phyloP scores from a whole-genome alignment of 148 eudicot species.

The Amaranthus cruentus region DNA sequence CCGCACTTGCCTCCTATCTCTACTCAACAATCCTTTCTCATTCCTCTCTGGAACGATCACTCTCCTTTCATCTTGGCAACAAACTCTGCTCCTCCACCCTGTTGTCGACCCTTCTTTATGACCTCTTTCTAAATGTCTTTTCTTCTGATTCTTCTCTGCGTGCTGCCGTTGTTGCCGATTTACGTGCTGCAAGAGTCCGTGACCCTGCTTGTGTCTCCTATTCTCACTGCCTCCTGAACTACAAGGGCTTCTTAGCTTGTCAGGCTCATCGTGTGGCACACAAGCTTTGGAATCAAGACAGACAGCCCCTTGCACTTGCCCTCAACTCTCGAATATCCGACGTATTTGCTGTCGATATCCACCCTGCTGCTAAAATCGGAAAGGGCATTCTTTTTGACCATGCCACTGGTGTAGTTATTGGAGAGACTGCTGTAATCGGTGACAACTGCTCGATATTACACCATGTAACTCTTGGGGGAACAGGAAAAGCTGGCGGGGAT shows the following conservation, averaged over 20 bases:
- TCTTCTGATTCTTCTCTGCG: constrained; percentile 45
- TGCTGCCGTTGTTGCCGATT: constrained; percentile 75
- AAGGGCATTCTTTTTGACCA: constrained; percentile 63
- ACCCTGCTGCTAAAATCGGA: constrained; percentile 61
- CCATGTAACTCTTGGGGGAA: constrained; percentile 65
- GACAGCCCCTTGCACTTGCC: constrained; percentile 57
- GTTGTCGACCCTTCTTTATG: constrained; percentile 71
- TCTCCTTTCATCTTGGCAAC: constrained; percentile 77
- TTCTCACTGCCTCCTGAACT: constrained; percentile 81
- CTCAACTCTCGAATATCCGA: constrained; percentile 54
- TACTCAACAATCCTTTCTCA: constrained; percentile 80
- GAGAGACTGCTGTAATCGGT: constrained; percentile 65
- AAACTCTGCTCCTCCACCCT: constrained; percentile 83
- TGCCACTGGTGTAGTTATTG: constrained; percentile 71
- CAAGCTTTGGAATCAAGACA: constrained; percentile 44
- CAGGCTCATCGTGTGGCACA: constrained; percentile 71
- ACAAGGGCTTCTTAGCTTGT: constrained; percentile 77
- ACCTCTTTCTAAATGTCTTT: constrained; percentile 64
- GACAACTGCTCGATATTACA: constrained; percentile 58
- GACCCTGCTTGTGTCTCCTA: constrained; percentile 83
- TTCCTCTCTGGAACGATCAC: constrained; percentile 62
- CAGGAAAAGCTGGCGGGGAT: constrained; percentile 55
- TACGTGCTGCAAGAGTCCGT: constrained; percentile 65
- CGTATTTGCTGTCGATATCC: constrained; percentile 62
- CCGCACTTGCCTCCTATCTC: constrained; percentile 73